Evolutionary conservation across 768 basidiomycete genomes (phyloP).

Genomic region (Candolleomyces aberdarensis): DNA sequence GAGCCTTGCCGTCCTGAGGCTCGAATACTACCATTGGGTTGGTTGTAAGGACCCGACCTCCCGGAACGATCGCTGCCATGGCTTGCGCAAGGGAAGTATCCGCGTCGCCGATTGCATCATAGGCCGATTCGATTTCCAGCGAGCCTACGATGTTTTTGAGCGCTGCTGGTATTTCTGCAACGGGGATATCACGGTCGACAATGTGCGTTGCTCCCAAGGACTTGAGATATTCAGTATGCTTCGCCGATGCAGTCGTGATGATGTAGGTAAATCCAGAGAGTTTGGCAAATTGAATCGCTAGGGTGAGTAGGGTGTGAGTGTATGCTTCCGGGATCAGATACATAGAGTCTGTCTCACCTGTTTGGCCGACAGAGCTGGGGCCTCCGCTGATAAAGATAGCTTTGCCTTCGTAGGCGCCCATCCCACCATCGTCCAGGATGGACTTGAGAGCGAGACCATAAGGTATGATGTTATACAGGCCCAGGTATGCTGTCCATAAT

Average conservation of each 20-base stretch:
- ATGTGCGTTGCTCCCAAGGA: constrained; percentile 41
- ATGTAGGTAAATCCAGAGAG: constrained; percentile 41
- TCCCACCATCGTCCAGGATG: constrained; percentile 32
- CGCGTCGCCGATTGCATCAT: too few species aligned
- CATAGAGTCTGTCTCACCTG: constrained; percentile 10
- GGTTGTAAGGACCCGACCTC: too few species aligned
- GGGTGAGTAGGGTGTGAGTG: constrained; percentile 21
- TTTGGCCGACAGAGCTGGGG: constrained; percentile 28
- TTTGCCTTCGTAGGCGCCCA: constrained; percentile 39
- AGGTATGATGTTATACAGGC: constrained; percentile 37
- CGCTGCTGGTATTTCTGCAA: too few species aligned
- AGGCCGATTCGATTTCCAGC: too few species aligned
- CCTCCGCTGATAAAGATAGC: constrained; percentile 35
- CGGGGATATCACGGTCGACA: constrained; percentile 25
- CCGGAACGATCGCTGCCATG: too few species aligned
- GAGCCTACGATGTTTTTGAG: too few species aligned
- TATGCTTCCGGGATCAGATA: constrained; percentile 23
- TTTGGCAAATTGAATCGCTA: constrained; percentile 29
- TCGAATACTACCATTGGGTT: too few species aligned
- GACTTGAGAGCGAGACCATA: constrained; percentile 39
- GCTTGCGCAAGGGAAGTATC: too few species aligned
- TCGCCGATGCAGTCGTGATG: constrained; percentile 33
- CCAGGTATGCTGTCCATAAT: constrained; percentile 48
- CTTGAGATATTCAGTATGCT: constrained; percentile 28
- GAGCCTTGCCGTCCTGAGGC: too few species aligned